phyloP scores from a whole-genome alignment of 768 basidiomycete genomes.

The Trametes maxima region DNA sequence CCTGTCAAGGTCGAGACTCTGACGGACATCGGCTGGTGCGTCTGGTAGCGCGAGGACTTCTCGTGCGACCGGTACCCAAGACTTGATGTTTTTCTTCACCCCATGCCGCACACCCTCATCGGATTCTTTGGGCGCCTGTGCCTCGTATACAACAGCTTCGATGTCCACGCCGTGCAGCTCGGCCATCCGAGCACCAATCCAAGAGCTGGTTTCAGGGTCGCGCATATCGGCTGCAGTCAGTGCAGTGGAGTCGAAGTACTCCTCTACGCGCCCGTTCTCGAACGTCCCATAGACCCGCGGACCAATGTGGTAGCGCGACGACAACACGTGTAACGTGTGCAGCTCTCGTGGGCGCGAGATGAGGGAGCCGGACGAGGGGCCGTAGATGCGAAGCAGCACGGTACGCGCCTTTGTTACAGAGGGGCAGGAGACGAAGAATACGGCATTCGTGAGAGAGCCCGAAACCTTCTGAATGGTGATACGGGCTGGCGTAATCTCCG shows the following conservation, averaged over 20 bases:
- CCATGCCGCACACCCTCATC: slow-evolving; percentile 58
- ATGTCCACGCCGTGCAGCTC: slow-evolving; percentile 94
- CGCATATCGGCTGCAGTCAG: slow-evolving; percentile 79
- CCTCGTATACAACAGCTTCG: slow-evolving; percentile 55
- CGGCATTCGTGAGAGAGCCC: slow-evolving; percentile 92
- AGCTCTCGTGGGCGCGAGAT: slow-evolving; percentile 90
- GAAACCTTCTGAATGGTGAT: slow-evolving; percentile 80
- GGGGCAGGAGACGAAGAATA: slow-evolving; percentile 91
- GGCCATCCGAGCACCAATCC: slow-evolving; percentile 94
- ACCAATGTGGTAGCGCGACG: slow-evolving; percentile 85
- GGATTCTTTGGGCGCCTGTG: slow-evolving; percentile 41
- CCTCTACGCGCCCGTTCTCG: slow-evolving; percentile 91
- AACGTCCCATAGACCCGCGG: slow-evolving; percentile 95
- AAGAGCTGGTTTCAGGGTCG: slow-evolving; percentile 71
- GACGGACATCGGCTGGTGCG: slow-evolving; percentile 47
- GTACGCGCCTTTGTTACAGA: slow-evolving; percentile 53
- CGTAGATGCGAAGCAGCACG: slow-evolving; percentile 89
- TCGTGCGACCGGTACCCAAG: slow-evolving; percentile 73
- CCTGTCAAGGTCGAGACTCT: slow-evolving; percentile 61
- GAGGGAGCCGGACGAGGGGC: slow-evolving; percentile 80
- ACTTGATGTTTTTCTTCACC: slow-evolving; percentile 64
- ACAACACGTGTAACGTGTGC: slow-evolving; percentile 85
- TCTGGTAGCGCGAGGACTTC: slow-evolving; percentile 69
- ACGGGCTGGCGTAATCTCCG: slow-evolving; percentile 46
- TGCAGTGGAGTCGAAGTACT: slow-evolving; percentile 90